Conservation (phyloP, 2,329 filamentous ascomycete species). For the Colletotrichum trifolii region DNA sequence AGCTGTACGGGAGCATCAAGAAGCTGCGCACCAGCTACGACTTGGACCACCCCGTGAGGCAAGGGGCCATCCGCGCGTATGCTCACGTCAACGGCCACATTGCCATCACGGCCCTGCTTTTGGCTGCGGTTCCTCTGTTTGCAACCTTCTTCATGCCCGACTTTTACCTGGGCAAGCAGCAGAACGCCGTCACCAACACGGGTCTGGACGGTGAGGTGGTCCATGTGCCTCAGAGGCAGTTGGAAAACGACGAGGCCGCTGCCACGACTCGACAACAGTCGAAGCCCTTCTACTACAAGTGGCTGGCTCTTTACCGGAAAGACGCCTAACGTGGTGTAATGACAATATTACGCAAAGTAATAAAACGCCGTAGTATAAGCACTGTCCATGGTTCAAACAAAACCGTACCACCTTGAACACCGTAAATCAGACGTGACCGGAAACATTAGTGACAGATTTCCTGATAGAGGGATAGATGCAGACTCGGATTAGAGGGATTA, state of each 20-base stretch:
- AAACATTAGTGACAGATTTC: no score
- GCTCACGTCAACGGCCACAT: constrained; percentile 49
- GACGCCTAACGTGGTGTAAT: neutral
- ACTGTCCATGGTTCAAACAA: no score
- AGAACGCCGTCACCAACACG: constrained; percentile 48
- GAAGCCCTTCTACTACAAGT: neutral
- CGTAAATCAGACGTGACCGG: no score
- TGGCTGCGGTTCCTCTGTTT: constrained; percentile 47
- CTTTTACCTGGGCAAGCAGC: constrained; percentile 50
- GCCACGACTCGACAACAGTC: neutral
- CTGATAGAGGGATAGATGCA: no score
- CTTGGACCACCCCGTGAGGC: constrained; percentile 47
- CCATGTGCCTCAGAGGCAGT: constrained; percentile 26
- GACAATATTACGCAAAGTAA: no score
- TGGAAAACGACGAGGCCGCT: neutral
- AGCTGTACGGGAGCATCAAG: constrained; percentile 50
- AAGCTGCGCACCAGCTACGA: constrained; percentile 46
- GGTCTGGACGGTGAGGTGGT: constrained; percentile 45
- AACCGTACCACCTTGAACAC: no score
- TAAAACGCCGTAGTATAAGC: no score
- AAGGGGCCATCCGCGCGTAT: constrained; percentile 52
- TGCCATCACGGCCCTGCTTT: constrained; percentile 43
- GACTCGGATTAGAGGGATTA: no score
- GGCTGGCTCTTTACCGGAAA: neutral
- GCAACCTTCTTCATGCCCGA: constrained; percentile 55